Percentiles rank a stretch among this genome's conserved stretches.
Conservation (phyloP, 306 rosid genomes). For the Begonia fuchsioides region DNA sequence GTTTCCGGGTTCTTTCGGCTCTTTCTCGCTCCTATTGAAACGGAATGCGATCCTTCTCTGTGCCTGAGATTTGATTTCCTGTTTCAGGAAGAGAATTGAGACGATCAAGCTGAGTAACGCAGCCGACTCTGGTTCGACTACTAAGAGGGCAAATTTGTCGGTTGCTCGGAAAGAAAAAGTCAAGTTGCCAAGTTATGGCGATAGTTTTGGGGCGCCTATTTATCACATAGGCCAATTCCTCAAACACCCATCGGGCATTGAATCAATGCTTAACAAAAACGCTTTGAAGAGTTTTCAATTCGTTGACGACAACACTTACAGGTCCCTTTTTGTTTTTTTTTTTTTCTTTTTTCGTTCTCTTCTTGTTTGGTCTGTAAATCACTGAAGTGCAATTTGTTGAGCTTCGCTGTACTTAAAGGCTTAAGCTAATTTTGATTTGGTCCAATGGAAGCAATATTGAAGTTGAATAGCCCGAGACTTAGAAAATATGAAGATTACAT, state of each 20-base stretch:
- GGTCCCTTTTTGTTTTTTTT: no score
- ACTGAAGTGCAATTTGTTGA: no score
- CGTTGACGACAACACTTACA: slow-evolving; percentile 56
- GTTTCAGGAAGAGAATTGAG: slow-evolving; percentile 33
- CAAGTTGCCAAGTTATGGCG: slow-evolving; percentile 42
- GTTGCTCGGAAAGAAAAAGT: slow-evolving; percentile 52
- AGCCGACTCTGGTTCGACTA: slow-evolving; percentile 29
- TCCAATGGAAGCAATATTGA: no score
- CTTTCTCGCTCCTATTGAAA: no score
- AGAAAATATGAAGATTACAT: no score
- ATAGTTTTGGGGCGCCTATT: slow-evolving; percentile 15
- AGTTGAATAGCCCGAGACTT: no score
- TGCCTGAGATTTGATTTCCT: not conserved
- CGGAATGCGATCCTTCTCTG: no score
- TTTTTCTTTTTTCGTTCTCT: slow-evolving; percentile 2
- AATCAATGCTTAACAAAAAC: slow-evolving; percentile 59
- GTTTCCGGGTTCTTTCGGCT: no score
- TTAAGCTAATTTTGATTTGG: no score
- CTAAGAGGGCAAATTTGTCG: slow-evolving; percentile 54
- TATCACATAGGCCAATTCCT: slow-evolving; percentile 61
- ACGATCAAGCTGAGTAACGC: slow-evolving; percentile 20
- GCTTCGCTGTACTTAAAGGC: no score
- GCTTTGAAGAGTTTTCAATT: slow-evolving; percentile 49
- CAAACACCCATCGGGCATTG: slow-evolving; percentile 59
- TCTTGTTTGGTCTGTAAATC: no score